Evolutionary conservation across 495 filamentous ascomycete species (phyloP), one percentile per base, ranked within the genome.

Genomic region (Tuber magnatum): DNA sequence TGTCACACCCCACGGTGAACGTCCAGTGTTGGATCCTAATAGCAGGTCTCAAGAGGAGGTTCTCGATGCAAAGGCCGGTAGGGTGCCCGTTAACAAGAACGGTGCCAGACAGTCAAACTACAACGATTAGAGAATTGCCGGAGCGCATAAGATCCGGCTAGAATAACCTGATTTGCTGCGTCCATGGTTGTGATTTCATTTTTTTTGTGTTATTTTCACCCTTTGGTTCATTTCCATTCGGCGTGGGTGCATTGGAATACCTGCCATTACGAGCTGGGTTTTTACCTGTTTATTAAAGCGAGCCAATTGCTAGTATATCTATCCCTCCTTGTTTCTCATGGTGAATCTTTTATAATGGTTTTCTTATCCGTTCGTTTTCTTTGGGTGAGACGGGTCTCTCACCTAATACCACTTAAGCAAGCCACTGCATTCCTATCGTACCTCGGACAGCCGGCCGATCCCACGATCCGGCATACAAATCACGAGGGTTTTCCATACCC

Each of bases 41-140:
- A 87, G 87, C 4, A 87, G 83, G 73, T 89, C 88, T 0, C 89
- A 90, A 77, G 89, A 91, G 79, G 89, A 90, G 48, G 88, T 90
- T 43, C 68, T 87, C 20, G 83, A 82, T 71, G 84, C 83, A 20
- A 83, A 83, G 70, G 86, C 87, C 82, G 86, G 86, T 18, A 82
- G 89, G 51, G 86, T 87, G 24, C 83, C 80, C 61, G 85, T 89
- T 46, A 87, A 88, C 77, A 91, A 91, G 81, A 86, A 91, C 78
- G 89, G 89, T 1, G 84, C 88, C 16, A 85, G 87, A 22, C 86
- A 87, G 77, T 87, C 86, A 9, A 91, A 91, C 81, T 91, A 90
- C 78, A 91, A 91, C 73, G 89, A 91, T 80, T 91, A 81, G 82
- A 73, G 32, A 18, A 6, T 18, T 35, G 0, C 1, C 1, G 56